phyloP scores from a whole-genome alignment of 2,329 filamentous ascomycete genomes.

The Cryphonectria radicalis region DNA sequence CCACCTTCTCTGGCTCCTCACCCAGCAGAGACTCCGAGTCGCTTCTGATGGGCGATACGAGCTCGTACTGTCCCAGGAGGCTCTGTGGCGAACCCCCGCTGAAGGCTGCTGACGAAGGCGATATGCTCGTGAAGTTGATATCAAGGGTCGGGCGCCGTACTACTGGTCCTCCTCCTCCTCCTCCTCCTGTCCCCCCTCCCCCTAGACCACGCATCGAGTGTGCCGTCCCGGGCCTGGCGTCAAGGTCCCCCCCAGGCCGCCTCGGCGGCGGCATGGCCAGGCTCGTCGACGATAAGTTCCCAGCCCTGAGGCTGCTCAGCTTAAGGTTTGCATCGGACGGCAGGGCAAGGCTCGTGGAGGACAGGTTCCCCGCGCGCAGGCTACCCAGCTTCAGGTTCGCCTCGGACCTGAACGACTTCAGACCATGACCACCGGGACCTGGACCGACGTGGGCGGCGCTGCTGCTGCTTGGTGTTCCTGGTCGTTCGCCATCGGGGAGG shows the following conservation, averaged over 20 bases:
- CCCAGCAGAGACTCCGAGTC: constrained; percentile 38
- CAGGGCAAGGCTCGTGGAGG: constrained; percentile 41
- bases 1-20: constrained; percentile 38
- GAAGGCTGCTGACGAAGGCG: constrained; percentile 32
- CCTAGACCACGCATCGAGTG: constrained; percentile 42
- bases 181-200: constrained; percentile 24
- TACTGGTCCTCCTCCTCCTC: too few species aligned
- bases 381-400: constrained; percentile 38
- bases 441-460: constrained; percentile 4
- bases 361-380: constrained; percentile 42
- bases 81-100: constrained; percentile 40
- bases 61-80: constrained; percentile 47
- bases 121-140: constrained; percentile 45
- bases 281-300: constrained; percentile 39
- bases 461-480: constrained; percentile 12
- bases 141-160: constrained; percentile 43
- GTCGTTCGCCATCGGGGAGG: constrained; percentile 8
- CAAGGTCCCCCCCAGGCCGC: constrained; percentile 25
- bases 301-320: constrained; percentile 39
- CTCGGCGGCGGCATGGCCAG: constrained; percentile 23
- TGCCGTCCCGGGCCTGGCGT: constrained; percentile 39
- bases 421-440: constrained; percentile 31
- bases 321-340: constrained; percentile 42
- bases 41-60: constrained; percentile 35
- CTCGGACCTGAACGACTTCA: constrained; percentile 46